A percentile compares a stretch with the other conserved stretches of the same genome.
phyloP scores from a whole-genome alignment of 805 yeast genomes.

The Yueomyces sp. region DNA sequence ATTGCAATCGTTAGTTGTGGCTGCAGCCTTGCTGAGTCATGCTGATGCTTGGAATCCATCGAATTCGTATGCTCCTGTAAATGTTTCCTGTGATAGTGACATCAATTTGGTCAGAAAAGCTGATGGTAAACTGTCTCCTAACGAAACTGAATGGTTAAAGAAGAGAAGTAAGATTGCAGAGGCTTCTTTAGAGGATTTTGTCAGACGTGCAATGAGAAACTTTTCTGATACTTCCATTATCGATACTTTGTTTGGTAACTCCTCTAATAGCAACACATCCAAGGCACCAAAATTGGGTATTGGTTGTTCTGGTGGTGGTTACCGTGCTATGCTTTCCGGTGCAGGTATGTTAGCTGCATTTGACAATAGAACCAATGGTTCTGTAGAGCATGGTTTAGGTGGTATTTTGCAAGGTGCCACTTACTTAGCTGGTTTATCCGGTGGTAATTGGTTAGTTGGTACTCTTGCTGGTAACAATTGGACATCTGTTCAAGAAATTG shows the following conservation, averaged over 20 bases:
- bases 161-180: conserved; percentile 34
- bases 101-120: conserved; percentile 36
- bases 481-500: conserved; percentile 52
- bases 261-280: conserved; percentile 4
- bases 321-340: conserved; percentile 71
- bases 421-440: conserved; percentile 67
- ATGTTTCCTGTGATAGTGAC: conserved; percentile 38
- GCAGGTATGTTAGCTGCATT: conserved; percentile 77
- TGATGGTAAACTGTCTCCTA: conserved; percentile 25
- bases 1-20: too few relatives aligned
- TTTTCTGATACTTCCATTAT: conserved; percentile 15
- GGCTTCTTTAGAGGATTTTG: conserved; percentile 16
- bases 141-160: conserved; percentile 41
- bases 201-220: conserved; percentile 8
- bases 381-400: conserved; percentile 47
- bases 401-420: conserved; percentile 61
- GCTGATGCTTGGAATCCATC: conserved; percentile 39
- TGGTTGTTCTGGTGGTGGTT: conserved; percentile 76
- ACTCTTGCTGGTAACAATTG: conserved; percentile 58
- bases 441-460: conserved; percentile 75
- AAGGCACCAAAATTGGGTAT: conserved; percentile 29
- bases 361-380: conserved; percentile 54
- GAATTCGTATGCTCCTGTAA: conserved; percentile 48
- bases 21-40: too few relatives aligned
- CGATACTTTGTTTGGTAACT: conserved; percentile 9